phyloP scores from a whole-genome alignment of 345 rosid genomes.

The Cardamine chenopodiifolia region DNA sequence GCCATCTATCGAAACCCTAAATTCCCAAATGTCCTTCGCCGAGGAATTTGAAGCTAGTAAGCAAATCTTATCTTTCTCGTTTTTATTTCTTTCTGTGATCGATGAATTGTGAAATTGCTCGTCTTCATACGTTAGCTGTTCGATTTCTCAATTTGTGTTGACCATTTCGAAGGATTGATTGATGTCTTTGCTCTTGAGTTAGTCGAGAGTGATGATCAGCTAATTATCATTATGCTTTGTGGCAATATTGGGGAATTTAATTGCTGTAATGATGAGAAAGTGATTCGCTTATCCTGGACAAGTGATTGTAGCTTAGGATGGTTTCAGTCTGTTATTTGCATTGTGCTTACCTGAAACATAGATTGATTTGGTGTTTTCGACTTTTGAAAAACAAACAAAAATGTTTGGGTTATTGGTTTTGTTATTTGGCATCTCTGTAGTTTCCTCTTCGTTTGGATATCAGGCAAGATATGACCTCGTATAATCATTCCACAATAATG shows the following conservation, averaged over 20 bases:
- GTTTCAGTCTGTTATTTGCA: background rate
- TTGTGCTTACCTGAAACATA: background rate
- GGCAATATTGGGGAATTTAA: background rate
- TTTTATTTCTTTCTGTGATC: background rate
- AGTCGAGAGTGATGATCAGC: constrained; percentile 1
- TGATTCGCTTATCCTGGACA: background rate
- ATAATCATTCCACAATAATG: background rate
- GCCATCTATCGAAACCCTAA: constrained; percentile 9
- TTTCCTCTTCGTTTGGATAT: background rate
- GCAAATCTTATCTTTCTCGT: background rate
- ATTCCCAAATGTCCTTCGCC: constrained; percentile 43
- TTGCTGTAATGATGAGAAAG: background rate
- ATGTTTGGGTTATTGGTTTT: constrained; percentile 2
- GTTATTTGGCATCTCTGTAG: background rate
- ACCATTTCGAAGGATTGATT: background rate
- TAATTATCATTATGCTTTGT: background rate
- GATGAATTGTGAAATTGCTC: background rate
- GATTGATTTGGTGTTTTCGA: too few relatives aligned
- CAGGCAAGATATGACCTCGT: background rate
- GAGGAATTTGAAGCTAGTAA: constrained; percentile 50
- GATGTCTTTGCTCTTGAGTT: constrained; percentile 1
- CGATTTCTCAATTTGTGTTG: background rate
- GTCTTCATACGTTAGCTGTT: background rate
- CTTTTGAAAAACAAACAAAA: too few relatives aligned
- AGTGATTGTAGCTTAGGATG: background rate